phyloP scores from a whole-genome alignment of 2,329 filamentous ascomycete species.

The Knufia fluminis region DNA sequence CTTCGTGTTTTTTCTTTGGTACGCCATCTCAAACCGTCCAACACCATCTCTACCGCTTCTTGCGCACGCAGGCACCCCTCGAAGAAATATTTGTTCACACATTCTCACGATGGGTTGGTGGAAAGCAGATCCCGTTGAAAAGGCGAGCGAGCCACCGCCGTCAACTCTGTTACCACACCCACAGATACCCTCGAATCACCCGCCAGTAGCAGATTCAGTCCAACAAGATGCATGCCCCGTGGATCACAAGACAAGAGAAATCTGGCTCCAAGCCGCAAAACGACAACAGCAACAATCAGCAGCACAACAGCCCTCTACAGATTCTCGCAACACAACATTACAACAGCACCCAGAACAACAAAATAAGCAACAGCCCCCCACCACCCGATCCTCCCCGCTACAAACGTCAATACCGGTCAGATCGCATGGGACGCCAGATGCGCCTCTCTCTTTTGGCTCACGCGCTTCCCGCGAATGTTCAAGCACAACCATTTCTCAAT shows the following conservation, averaged over 20 bases:
- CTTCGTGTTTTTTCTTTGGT: neutral
- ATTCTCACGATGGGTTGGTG: slow-evolving; percentile 22
- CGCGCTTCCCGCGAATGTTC: slow-evolving; percentile 13
- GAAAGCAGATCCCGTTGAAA: slow-evolving; percentile 23
- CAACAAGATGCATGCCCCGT: slow-evolving; percentile 61
- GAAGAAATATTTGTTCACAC: neutral
- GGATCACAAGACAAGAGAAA: slow-evolving; percentile 77
- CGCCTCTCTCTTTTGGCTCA: no score
- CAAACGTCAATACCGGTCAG: slow-evolving; percentile 13
- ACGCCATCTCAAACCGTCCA: no score
- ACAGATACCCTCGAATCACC: slow-evolving; percentile 23
- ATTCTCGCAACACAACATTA: neutral
- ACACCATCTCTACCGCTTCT: neutral
- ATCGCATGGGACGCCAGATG: slow-evolving; percentile 2
- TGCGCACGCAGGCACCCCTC: no score
- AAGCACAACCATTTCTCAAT: slow-evolving; percentile 24
- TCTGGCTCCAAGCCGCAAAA: slow-evolving; percentile 54
- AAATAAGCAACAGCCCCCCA: neutral
- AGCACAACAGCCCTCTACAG: slow-evolving; percentile 18
- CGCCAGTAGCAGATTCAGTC: slow-evolving; percentile 27
- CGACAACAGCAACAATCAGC: slow-evolving; percentile 50
- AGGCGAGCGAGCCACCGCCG: slow-evolving; percentile 14
- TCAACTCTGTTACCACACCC: slow-evolving; percentile 26
- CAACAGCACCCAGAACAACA: no score
- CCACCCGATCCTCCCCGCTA: slow-evolving; percentile 6